Conservation (phyloP, 2,329 filamentous ascomycete genomes). For the Alternaria incomplexa region DNA sequence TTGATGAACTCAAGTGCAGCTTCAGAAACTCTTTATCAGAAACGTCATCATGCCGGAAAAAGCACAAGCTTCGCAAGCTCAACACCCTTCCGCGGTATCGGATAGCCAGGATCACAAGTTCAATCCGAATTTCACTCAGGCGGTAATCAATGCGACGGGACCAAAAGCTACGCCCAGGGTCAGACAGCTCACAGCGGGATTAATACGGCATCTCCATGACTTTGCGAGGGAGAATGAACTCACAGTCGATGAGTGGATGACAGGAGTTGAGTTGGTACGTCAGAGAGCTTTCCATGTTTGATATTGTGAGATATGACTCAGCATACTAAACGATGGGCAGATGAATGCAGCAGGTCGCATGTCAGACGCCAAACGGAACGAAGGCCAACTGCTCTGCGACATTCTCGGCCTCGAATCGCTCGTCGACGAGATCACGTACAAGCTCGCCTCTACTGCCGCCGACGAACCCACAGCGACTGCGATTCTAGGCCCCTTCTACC, state of each 20-base stretch:
- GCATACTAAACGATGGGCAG: slow-evolving; percentile 25
- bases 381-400: slow-evolving; percentile 66
- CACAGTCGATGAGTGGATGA: slow-evolving; percentile 78
- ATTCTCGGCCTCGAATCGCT: slow-evolving; percentile 64
- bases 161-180: slow-evolving; percentile 70
- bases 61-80: background rate
- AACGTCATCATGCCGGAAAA: background rate
- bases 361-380: slow-evolving; percentile 67
- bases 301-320: background rate
- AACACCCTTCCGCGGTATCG: slow-evolving; percentile 14
- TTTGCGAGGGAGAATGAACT: slow-evolving; percentile 79
- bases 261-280: slow-evolving; percentile 70
- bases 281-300: background rate
- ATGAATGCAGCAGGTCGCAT: slow-evolving; percentile 69
- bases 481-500: slow-evolving; percentile 86
- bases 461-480: slow-evolving; percentile 71
- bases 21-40: background rate
- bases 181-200: slow-evolving; percentile 65
- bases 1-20: background rate
- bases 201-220: slow-evolving; percentile 77
- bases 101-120: slow-evolving; percentile 54
- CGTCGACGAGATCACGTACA: slow-evolving; percentile 82
- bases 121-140: slow-evolving; percentile 77
- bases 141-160: slow-evolving; percentile 75
- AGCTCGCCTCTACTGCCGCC: slow-evolving; percentile 60